phyloP scores from a whole-genome alignment of 2,329 filamentous ascomycete genomes.

The Neoascochyta sp. region DNA sequence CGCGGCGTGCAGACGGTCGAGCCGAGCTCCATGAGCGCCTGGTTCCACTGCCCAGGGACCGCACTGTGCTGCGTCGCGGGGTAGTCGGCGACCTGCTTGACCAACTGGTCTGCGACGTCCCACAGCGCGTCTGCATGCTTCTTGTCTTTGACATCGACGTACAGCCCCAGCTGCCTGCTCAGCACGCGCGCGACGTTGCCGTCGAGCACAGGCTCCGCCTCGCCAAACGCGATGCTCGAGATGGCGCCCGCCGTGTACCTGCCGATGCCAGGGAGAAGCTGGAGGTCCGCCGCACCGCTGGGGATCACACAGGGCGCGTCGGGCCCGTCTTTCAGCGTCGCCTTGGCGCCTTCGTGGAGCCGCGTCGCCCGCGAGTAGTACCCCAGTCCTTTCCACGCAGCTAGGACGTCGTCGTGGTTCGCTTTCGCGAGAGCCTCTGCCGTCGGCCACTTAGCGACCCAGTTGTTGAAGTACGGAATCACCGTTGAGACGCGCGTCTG shows the following conservation, averaged over 20 bases:
- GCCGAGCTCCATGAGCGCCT: conserved; percentile 63
- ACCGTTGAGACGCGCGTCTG: conserved; percentile 62
- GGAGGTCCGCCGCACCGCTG: conserved; percentile 43
- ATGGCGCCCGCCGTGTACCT: conserved; percentile 62
- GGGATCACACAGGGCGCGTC: conserved; percentile 51
- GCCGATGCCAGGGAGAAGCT: conserved; percentile 57
- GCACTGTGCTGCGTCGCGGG: conserved; percentile 42
- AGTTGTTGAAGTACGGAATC: conserved; percentile 60
- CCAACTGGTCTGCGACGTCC: conserved; percentile 56
- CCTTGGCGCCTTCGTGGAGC: conserved; percentile 55
- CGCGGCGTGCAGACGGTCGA: conserved; percentile 60
- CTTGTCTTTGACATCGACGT: conserved; percentile 56
- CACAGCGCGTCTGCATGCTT: conserved; percentile 54
- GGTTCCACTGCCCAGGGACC: conserved; percentile 59
- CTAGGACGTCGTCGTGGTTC: conserved; percentile 53
- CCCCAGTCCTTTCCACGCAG: conserved; percentile 59
- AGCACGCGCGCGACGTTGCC: conserved; percentile 61
- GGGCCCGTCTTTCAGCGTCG: conserved; percentile 41
- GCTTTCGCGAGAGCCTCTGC: conserved; percentile 56
- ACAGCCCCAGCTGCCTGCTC: conserved; percentile 57
- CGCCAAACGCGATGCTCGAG: conserved; percentile 60
- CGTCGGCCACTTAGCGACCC: conserved; percentile 60
- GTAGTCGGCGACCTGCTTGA: conserved; percentile 47
- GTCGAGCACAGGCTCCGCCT: conserved; percentile 59
- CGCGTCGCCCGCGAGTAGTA: conserved; percentile 63